Conservation (phyloP, 441 rosid genomes). For the Mallotus repandus region DNA sequence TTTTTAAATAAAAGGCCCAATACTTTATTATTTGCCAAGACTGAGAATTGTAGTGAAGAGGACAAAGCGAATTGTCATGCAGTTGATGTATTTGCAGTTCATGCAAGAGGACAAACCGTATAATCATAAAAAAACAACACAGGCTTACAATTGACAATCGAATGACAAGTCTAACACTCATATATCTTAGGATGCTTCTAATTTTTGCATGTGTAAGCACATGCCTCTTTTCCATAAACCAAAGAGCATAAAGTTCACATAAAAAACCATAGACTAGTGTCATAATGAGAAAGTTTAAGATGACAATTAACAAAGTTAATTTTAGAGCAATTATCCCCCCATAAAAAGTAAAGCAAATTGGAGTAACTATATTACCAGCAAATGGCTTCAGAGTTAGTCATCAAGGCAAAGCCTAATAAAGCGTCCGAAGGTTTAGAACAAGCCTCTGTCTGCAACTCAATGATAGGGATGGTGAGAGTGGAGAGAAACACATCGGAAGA, state of each 20-base stretch:
- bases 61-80: too few relatives aligned
- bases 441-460: too few relatives aligned
- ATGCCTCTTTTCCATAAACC: slow-evolving; percentile 11
- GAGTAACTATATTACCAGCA: neutral
- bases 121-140: neutral
- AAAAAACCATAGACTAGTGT: neutral
- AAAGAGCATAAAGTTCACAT: neutral
- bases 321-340: neutral
- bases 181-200: slow-evolving; percentile 12
- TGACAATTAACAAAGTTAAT: neutral
- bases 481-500: neutral
- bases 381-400: neutral
- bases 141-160: neutral
- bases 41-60: too few relatives aligned
- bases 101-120: neutral
- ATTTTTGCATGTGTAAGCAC: slow-evolving; percentile 10
- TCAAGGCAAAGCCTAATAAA: neutral
- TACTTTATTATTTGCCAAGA: too few relatives aligned
- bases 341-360: neutral
- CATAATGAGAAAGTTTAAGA: neutral
- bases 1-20: too few relatives aligned
- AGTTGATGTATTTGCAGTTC: too few relatives aligned
- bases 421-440: neutral
- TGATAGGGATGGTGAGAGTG: too few relatives aligned
- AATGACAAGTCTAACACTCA: neutral